Conservation (phyloP, 108 stramenopile species). For the Nitzschia sp. region DNA sequence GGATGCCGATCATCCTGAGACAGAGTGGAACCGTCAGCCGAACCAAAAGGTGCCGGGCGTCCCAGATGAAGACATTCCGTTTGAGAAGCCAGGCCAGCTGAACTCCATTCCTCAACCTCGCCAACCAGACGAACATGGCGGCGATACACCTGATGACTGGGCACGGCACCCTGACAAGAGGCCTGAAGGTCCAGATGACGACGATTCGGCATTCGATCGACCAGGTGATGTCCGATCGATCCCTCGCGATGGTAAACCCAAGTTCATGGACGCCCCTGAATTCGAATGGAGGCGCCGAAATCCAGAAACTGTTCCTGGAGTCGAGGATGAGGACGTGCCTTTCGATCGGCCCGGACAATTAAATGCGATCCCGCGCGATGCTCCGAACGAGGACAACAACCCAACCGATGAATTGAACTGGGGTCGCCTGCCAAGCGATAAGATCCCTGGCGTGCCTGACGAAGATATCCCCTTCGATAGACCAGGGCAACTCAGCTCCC, state of each 20-base stretch:
- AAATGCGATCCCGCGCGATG: slow-evolving; percentile 27
- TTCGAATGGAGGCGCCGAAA: slow-evolving; percentile 12
- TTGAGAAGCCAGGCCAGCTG: slow-evolving; percentile 12
- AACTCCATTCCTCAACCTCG: slow-evolving; percentile 10
- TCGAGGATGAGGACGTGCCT: slow-evolving; percentile 25
- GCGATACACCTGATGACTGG: slow-evolving; percentile 8
- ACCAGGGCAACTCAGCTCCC: slow-evolving; percentile 1
- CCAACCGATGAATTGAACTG: slow-evolving; percentile 9
- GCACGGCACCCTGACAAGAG: not conserved
- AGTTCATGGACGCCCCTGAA: slow-evolving; percentile 24
- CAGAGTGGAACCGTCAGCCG: slow-evolving; percentile 9
- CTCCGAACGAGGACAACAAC: not conserved
- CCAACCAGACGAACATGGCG: not conserved
- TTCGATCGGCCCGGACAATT: slow-evolving; percentile 32
- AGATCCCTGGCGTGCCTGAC: slow-evolving; percentile 15
- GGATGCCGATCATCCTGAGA: slow-evolving; percentile 2
- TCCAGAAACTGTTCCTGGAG: slow-evolving; percentile 2
- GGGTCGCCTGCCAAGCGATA: slow-evolving; percentile 6
- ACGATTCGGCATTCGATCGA: slow-evolving; percentile 1
- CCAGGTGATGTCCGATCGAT: slow-evolving; percentile 28
- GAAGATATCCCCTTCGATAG: slow-evolving; percentile 10
- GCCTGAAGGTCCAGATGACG: slow-evolving; percentile 2
- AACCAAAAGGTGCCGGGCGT: slow-evolving; percentile 4
- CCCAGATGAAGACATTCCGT: slow-evolving; percentile 11
- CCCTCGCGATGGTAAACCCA: slow-evolving; percentile 29